These are phyloP conservation scores for Kwoniella newhampshirensis DNA, from an alignment of 768 basidiomycete species.

Conservation along the genomic window DNA sequence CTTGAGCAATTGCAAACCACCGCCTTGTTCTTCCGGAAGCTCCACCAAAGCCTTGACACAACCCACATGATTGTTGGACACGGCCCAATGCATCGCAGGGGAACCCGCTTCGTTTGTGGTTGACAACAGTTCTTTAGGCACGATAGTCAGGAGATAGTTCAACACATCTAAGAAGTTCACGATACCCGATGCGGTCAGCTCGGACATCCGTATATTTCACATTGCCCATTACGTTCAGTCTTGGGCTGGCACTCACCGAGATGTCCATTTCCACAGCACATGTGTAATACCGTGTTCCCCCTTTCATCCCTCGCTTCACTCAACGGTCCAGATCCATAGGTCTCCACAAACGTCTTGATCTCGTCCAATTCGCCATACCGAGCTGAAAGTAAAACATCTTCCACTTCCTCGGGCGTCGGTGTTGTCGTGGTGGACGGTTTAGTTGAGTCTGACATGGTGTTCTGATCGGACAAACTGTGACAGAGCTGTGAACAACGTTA, in stretches of 20 bases:
- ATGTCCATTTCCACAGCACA: conserved; percentile 87
- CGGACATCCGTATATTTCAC: no score
- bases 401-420: conserved; percentile 54
- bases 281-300: conserved; percentile 78
- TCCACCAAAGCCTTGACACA: conserved; percentile 48
- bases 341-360: conserved; percentile 64
- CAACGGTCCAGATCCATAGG: conserved; percentile 59
- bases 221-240: no score
- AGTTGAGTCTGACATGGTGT: conserved; percentile 5
- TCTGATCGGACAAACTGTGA: neutral
- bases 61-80: conserved; percentile 73
- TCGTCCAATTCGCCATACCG: conserved; percentile 87
- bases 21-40: conserved; percentile 48
- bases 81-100: conserved; percentile 88
- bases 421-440: conserved; percentile 8
- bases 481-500: no score
- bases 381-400: conserved; percentile 77
- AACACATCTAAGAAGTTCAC: conserved; percentile 76
- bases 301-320: conserved; percentile 66
- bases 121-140: conserved; percentile 61
- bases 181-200: no score
- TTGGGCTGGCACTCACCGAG: conserved; percentile 67
- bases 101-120: conserved; percentile 70
- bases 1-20: conserved; percentile 47
- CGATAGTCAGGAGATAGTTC: conserved; percentile 67